phyloP scores from a whole-genome alignment of 257 asterid species.

The Anisodus acutangulus region DNA sequence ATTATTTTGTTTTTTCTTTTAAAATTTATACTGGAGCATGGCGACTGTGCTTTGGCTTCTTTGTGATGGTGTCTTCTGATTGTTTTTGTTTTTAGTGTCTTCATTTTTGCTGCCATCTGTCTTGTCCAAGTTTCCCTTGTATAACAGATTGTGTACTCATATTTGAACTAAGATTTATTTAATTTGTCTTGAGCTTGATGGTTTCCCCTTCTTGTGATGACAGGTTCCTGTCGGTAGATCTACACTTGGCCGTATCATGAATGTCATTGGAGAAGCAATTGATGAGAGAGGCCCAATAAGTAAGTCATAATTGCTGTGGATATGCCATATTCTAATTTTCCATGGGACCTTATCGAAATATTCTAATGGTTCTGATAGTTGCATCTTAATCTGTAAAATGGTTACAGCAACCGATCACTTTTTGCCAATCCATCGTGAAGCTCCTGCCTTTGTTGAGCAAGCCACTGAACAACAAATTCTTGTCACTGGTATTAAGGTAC shows the following conservation, averaged over 20 bases:
- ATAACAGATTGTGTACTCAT: not conserved
- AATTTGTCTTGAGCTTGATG: not conserved
- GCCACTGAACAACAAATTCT: conserved; percentile 96
- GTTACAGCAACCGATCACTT: conserved; percentile 79
- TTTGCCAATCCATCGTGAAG: conserved; percentile 94
- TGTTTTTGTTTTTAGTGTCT: not conserved
- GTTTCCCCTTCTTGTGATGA: conserved; percentile 1
- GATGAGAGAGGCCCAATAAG: conserved; percentile 84
- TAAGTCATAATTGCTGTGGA: conserved; percentile 43
- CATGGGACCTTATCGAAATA: not conserved
- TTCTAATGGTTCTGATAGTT: not conserved
- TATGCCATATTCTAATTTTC: not conserved
- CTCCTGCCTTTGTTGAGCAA: conserved; percentile 94
- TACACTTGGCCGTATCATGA: conserved; percentile 94
- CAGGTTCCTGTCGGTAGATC: conserved; percentile 99
- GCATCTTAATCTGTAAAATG: conserved; percentile 26
- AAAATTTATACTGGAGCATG: not conserved
- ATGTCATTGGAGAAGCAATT: conserved; percentile 95
- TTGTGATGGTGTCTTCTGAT: conserved; percentile 5
- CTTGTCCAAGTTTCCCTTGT: not conserved
- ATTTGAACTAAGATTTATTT: not conserved
- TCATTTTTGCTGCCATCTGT: not conserved
- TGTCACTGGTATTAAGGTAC: conserved; percentile 96
- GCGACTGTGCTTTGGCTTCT: not conserved
- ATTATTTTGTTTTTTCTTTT: not conserved